A percentile compares a stretch with the other conserved stretches of the same genome.
phyloP scores from a whole-genome alignment of 169 alveolate species.

The Plasmodium malariae region DNA sequence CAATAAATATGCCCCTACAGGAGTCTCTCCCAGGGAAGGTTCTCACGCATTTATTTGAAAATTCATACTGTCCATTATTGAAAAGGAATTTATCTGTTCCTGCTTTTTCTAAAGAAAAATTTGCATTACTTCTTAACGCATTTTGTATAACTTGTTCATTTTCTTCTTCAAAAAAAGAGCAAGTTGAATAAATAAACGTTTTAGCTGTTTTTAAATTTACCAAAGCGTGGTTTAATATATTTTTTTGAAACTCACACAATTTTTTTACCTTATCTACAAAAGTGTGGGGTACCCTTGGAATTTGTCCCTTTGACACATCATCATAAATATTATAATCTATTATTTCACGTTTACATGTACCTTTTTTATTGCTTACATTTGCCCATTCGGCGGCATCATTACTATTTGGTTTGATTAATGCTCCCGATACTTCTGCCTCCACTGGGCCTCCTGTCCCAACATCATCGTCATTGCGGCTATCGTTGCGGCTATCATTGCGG shows the following conservation, averaged over 20 bases:
- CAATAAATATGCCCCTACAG: constrained; percentile 65
- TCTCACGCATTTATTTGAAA: constrained; percentile 52
- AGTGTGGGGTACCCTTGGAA: constrained; percentile 35
- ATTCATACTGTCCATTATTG: background rate
- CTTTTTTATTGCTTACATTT: background rate
- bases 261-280: constrained; percentile 28
- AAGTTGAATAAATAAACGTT: constrained; percentile 68
- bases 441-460: background rate
- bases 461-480: background rate
- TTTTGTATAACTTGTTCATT: constrained; percentile 66
- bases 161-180: constrained; percentile 77
- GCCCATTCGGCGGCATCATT: background rate
- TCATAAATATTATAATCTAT: background rate
- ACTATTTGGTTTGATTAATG: background rate
- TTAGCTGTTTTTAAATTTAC: constrained; percentile 13
- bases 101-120: constrained; percentile 46
- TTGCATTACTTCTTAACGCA: constrained; percentile 9
- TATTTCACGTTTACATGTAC: too few species aligned
- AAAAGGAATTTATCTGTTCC: constrained; percentile 70
- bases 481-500: background rate
- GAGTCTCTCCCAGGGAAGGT: constrained; percentile 46
- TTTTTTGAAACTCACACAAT: constrained; percentile 55
- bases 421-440: background rate
- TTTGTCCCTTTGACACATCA: constrained; percentile 7
- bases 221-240: constrained; percentile 60